Percentiles rank a stretch among this genome's conserved stretches.
Evolutionary conservation across 2,329 filamentous ascomycete genomes (phyloP).

Genomic region (Albifimbria verrucaria): DNA sequence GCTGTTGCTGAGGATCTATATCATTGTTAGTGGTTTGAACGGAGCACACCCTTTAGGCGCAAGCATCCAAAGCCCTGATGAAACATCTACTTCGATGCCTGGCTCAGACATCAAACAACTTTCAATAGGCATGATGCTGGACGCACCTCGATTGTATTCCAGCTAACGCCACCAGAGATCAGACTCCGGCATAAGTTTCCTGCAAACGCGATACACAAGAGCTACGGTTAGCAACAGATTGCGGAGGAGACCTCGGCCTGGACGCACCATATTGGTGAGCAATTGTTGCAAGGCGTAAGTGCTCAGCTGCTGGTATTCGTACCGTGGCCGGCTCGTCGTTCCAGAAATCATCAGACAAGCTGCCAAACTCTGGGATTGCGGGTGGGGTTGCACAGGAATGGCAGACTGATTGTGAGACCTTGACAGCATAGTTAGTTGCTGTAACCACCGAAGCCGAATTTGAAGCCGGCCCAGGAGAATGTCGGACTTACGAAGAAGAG

Average conservation of each 20-base stretch:
- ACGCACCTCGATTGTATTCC: slow-evolving; percentile 44
- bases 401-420: no score
- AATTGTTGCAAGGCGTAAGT: slow-evolving; percentile 54
- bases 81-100: no score
- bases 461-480: background rate
- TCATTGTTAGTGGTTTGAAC: no score
- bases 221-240: no score
- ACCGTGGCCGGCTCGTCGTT: background rate
- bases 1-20: no score
- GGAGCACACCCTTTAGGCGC: no score
- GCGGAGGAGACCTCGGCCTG: no score
- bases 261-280: slow-evolving; percentile 56
- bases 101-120: no score
- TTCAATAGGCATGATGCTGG: background rate
- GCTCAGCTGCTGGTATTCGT: slow-evolving; percentile 53
- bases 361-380: no score
- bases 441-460: background rate
- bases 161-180: slow-evolving; percentile 43
- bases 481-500: background rate
- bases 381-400: no score
- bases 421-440: background rate
- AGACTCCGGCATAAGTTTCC: slow-evolving; percentile 38
- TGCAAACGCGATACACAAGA: slow-evolving; percentile 1
- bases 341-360: background rate
- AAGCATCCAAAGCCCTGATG: no score